Conservation (phyloP, 1,284 basidiomycete genomes). For the Sanghuangporus sanghuang region DNA sequence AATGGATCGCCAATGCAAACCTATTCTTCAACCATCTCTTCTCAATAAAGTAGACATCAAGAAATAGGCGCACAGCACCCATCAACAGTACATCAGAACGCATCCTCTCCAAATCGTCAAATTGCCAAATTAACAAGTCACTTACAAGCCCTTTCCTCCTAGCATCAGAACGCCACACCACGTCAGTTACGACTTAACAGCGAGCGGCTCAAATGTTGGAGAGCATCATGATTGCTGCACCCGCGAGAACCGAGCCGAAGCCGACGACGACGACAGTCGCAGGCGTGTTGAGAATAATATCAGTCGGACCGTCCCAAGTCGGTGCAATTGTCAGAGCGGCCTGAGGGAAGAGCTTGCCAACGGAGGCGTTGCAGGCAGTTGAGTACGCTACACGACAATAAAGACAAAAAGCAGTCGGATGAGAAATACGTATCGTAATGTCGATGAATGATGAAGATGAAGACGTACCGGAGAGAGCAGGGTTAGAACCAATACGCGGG, state of each 20-base stretch:
- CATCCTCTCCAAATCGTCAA: background rate
- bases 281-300: conserved; percentile 35
- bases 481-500: conserved; percentile 48
- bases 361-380: conserved; percentile 33
- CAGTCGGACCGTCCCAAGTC: conserved; percentile 57
- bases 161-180: background rate
- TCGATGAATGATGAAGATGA: background rate
- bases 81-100: background rate
- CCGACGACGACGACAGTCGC: conserved; percentile 42
- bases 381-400: conserved; percentile 38
- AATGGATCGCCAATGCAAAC: too few species aligned
- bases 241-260: conserved; percentile 42
- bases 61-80: background rate
- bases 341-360: conserved; percentile 30
- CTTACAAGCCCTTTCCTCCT: background rate
- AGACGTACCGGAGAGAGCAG: conserved; percentile 44
- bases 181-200: background rate
- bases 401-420: background rate
- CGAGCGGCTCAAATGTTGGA: conserved; percentile 36
- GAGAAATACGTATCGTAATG: background rate
- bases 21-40: too few species aligned
- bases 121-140: background rate
- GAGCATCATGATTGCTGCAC: conserved; percentile 42
- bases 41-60: background rate
- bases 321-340: conserved; percentile 40